Evolutionary conservation across 2,329 filamentous ascomycete genomes (phyloP).

Genomic region (Penicillium brevicompactum): DNA sequence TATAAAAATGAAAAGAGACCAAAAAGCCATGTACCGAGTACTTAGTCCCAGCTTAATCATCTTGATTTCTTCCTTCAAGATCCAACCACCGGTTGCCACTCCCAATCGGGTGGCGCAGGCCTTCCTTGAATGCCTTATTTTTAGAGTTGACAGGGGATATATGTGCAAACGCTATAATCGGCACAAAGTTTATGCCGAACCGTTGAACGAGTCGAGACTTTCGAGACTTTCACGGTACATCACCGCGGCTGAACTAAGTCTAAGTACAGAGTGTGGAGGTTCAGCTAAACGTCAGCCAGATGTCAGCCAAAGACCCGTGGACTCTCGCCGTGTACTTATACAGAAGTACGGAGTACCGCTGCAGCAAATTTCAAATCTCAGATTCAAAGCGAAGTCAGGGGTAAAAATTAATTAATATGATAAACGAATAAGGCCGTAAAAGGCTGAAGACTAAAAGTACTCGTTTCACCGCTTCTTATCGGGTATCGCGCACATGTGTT

Average conservation of each 20-base stretch:
- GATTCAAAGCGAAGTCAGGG: neutral
- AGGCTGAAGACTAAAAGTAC: neutral
- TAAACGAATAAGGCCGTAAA: neutral
- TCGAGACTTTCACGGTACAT: too few species aligned
- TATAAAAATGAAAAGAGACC: too few species aligned
- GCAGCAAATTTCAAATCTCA: too few species aligned
- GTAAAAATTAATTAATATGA: neutral
- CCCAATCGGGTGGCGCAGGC: constrained; percentile 8
- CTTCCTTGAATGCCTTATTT: neutral
- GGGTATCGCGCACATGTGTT: constrained; percentile 8
- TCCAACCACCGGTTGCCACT: constrained; percentile 1
- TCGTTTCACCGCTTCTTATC: constrained; percentile 13
- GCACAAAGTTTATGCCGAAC: neutral
- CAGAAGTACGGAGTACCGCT: too few species aligned
- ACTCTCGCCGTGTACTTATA: neutral
- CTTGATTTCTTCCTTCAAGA: too few species aligned
- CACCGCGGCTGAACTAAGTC: neutral
- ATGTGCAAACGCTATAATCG: too few species aligned
- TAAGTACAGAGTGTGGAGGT: neutral
- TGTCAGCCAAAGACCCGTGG: too few species aligned
- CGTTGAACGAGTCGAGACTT: neutral
- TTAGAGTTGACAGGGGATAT: constrained; percentile 1
- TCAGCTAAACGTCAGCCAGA: neutral
- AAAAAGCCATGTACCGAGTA: too few species aligned
- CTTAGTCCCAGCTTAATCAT: too few species aligned